These are phyloP conservation scores for Sporisorium exsertum DNA, from an alignment of 1,284 basidiomycete genomes.

Conservation along the genomic window DNA sequence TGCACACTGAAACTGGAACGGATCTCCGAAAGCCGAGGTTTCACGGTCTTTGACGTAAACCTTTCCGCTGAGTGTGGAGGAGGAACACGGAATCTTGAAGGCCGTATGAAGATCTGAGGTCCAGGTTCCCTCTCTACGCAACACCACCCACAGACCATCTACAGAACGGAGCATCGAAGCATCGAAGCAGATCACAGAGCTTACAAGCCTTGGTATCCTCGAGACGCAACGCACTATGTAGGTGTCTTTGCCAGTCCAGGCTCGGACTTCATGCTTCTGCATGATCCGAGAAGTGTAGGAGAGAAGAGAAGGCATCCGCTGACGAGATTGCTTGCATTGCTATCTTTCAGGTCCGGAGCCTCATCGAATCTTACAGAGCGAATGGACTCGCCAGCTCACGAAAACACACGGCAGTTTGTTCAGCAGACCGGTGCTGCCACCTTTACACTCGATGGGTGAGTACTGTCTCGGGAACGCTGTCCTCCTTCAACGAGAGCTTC, in stretches of 20 bases:
- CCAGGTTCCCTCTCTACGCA: not conserved
- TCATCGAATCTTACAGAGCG: slow-evolving; percentile 48
- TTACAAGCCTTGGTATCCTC: not conserved
- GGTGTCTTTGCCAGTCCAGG: not conserved
- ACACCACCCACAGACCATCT: no score
- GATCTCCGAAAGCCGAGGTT: slow-evolving; percentile 23
- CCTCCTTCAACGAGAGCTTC: not conserved
- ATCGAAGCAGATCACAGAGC: not conserved
- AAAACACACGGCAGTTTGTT: slow-evolving; percentile 35
- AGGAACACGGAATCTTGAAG: no score
- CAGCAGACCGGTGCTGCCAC: slow-evolving; percentile 34
- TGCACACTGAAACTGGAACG: no score
- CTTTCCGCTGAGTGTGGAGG: slow-evolving; percentile 4
- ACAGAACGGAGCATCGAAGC: not conserved
- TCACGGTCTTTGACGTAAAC: slow-evolving; percentile 10
- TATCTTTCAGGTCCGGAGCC: slow-evolving; percentile 33
- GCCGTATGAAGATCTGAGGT: not conserved
- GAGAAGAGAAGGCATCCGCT: slow-evolving; percentile 1
- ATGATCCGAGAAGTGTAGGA: not conserved
- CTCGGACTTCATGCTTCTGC: not conserved
- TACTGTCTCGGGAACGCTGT: not conserved
- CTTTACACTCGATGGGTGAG: slow-evolving; percentile 50
- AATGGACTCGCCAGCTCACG: slow-evolving; percentile 45
- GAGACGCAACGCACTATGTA: not conserved
- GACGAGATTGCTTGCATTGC: not conserved